Evolutionary conservation across 768 basidiomycete genomes (phyloP), one percentile per base, ranked within the genome.

Genomic region (Rhodosporidiobolus odoratus): DNA sequence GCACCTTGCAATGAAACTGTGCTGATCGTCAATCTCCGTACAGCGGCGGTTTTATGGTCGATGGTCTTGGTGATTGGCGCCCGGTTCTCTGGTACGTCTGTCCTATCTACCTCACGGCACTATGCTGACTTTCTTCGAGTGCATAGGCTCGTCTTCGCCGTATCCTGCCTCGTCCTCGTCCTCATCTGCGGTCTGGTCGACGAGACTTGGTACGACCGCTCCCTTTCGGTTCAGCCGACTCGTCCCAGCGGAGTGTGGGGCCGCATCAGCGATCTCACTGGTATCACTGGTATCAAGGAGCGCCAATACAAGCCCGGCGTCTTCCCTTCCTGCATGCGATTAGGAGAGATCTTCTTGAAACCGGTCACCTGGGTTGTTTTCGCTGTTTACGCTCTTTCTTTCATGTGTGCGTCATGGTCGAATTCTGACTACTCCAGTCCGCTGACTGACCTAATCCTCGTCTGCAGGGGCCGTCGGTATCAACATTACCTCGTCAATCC

Each of bases 71-170:
- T 38, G 52, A 62, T 17, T 75, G 73, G 73, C 66, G 73, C 4
- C 66, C 66, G 3, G 69, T 71, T 12, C 27, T 75, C 2, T 75
- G 73, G n/a, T n/a, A n/a, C n/a, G n/a, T n/a, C n/a, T n/a, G n/a
- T n/a, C n/a, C n/a, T n/a, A n/a, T n/a, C n/a, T n/a, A n/a, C n/a
- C n/a, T n/a, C n/a, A n/a, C n/a, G n/a, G n/a, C n/a, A n/a, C n/a
- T n/a, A n/a, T n/a, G n/a, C n/a, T n/a, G n/a, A n/a, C n/a, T n/a
- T n/a, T n/a, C n/a, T n/a, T n/a, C n/a, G n/a, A n/a, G n/a, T n/a
- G n/a, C n/a, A n/a, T n/a, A n/a, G n/a, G 73, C 54, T 75, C 56
- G 69, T 75, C n/a, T 75, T 75, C 52, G 73, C 73, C 21, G 58
- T 43, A 35, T 65, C 47, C n/a, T 35, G 32, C 32, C 13, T n/a